Conservation (phyloP, 345 rosid species). For the Lepidium sativum region DNA sequence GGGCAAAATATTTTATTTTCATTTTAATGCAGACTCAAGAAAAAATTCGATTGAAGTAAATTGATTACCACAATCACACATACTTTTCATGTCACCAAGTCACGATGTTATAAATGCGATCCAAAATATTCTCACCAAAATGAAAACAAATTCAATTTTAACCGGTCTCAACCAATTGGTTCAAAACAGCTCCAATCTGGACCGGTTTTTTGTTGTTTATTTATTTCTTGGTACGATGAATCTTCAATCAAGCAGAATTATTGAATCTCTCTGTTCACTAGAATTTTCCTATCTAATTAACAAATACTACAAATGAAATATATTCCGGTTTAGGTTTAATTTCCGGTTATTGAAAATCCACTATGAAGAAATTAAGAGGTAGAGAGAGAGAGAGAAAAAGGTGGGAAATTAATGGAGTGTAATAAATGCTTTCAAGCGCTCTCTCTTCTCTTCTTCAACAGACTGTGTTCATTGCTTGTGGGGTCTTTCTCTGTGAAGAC, state of each 20-base stretch:
- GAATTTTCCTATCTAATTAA: background rate
- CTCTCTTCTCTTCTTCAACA: slow-evolving; percentile 24
- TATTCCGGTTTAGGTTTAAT: background rate
- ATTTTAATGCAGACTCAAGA: background rate
- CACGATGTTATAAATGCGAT: slow-evolving; percentile 16
- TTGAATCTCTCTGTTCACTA: too few species aligned
- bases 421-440: slow-evolving; percentile 29
- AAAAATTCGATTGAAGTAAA: background rate
- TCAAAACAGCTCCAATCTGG: background rate
- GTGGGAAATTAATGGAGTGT: slow-evolving; percentile 24
- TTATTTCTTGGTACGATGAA: slow-evolving; percentile 2
- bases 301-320: background rate
- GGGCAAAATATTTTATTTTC: background rate
- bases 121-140: background rate
- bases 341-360: background rate
- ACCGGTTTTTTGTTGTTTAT: background rate
- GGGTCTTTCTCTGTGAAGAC: slow-evolving; percentile 24
- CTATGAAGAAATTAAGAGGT: background rate
- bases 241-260: background rate
- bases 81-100: slow-evolving; percentile 19
- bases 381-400: slow-evolving; percentile 11
- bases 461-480: slow-evolving; percentile 30
- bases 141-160: background rate
- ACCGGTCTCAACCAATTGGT: slow-evolving; percentile 8
- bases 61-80: slow-evolving; percentile 11